Conservation (phyloP, 2,329 filamentous ascomycete species). For the Aciculosporium take region DNA sequence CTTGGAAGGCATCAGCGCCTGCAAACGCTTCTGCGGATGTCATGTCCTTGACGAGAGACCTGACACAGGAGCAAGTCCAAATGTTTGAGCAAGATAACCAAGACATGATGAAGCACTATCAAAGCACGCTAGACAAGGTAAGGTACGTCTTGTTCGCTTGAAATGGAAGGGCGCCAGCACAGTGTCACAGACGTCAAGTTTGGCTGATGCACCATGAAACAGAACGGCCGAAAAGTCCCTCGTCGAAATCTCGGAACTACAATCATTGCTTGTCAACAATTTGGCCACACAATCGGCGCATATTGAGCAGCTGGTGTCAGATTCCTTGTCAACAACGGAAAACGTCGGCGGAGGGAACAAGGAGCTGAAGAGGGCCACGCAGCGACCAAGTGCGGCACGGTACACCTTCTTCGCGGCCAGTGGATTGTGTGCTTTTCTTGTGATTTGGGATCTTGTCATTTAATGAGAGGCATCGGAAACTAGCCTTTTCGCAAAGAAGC, state of each 20-base stretch:
- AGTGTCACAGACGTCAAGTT: background rate
- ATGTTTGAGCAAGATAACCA: constrained; percentile 89
- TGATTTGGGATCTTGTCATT: constrained; percentile 64
- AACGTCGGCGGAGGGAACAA: constrained; percentile 85
- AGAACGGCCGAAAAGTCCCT: constrained; percentile 83
- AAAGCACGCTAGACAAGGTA: constrained; percentile 87
- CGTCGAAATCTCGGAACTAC: constrained; percentile 81
- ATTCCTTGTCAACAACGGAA: constrained; percentile 67
- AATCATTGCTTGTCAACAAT: constrained; percentile 77
- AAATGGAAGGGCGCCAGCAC: background rate
- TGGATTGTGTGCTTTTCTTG: constrained; percentile 57
- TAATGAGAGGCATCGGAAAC: constrained; percentile 10
- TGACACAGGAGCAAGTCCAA: constrained; percentile 77
- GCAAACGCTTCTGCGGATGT: constrained; percentile 9
- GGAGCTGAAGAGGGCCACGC: constrained; percentile 71
- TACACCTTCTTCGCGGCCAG: constrained; percentile 71
- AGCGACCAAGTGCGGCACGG: constrained; percentile 57
- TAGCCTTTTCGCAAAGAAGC: background rate
- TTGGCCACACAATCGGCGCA: constrained; percentile 74
- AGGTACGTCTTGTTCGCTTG: constrained; percentile 45
- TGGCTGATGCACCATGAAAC: constrained; percentile 2
- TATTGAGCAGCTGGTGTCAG: constrained; percentile 75
- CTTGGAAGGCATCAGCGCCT: constrained; percentile 1
- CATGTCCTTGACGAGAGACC: constrained; percentile 27
- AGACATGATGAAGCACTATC: constrained; percentile 84